phyloP scores from a whole-genome alignment of 805 yeast genomes.

The Kazachstania africana region DNA sequence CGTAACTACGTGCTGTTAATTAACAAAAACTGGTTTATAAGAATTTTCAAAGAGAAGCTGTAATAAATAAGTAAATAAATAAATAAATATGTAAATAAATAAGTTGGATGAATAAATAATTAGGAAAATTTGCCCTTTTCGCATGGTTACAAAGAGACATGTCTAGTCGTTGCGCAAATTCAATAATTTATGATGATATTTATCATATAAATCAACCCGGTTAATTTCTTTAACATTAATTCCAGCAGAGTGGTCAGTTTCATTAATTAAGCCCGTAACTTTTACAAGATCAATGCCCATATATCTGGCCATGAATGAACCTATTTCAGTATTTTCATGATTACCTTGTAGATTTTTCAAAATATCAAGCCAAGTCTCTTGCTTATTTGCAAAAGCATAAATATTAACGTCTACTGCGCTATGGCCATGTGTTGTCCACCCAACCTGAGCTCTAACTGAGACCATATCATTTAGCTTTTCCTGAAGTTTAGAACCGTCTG shows the following conservation, averaged over 20 bases:
- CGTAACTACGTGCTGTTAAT: too few relatives aligned
- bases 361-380: constrained; percentile 30
- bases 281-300: constrained; percentile 35
- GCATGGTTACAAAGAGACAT: too few relatives aligned
- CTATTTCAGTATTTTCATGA: constrained; percentile 80
- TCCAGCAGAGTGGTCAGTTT: constrained; percentile 37
- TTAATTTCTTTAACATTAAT: background rate
- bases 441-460: constrained; percentile 73
- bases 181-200: constrained; percentile 12
- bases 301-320: constrained; percentile 51
- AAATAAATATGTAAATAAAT: constrained; percentile 70
- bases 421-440: constrained; percentile 97
- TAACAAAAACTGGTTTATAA: too few relatives aligned
- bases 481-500: constrained; percentile 21
- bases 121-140: too few relatives aligned
- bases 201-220: constrained; percentile 5
- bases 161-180: too few relatives aligned
- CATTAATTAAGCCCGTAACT: constrained; percentile 39
- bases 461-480: constrained; percentile 58
- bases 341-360: constrained; percentile 53
- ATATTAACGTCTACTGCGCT: constrained; percentile 93
- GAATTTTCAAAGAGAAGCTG: too few relatives aligned
- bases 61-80: too few relatives aligned
- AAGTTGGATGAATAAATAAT: too few relatives aligned
- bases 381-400: constrained; percentile 62